phyloP scores from a whole-genome alignment of 2,329 filamentous ascomycete species.

The Aureobasidium sp. region DNA sequence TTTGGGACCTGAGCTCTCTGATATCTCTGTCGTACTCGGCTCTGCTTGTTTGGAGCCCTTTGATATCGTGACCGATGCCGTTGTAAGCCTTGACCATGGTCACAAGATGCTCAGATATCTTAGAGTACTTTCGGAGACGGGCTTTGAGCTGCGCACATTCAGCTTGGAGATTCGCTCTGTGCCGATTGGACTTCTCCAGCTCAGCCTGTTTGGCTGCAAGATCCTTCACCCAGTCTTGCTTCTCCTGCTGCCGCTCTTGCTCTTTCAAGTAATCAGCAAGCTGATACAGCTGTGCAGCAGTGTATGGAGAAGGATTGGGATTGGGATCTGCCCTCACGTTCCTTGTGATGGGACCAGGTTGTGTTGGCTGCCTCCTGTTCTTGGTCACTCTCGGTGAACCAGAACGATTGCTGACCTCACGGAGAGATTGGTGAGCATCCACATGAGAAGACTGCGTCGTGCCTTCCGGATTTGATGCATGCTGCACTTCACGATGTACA shows the following conservation, averaged over 20 bases:
- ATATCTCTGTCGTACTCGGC: not conserved
- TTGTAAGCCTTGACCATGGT: not conserved
- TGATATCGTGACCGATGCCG: not conserved
- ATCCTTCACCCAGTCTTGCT: not conserved
- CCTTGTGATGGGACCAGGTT: not conserved
- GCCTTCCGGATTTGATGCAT: not conserved
- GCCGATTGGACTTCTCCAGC: not conserved
- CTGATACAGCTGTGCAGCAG: not conserved
- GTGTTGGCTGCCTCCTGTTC: conserved; percentile 3
- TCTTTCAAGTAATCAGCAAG: conserved; percentile 1
- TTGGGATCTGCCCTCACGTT: not conserved
- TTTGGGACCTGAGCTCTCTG: not conserved
- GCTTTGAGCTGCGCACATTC: not conserved
- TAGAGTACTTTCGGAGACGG: not conserved
- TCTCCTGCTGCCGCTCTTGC: not conserved
- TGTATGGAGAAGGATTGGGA: not conserved
- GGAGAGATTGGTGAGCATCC: not conserved
- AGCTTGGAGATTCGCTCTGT: not conserved
- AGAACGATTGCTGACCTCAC: not conserved
- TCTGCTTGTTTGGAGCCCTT: not conserved
- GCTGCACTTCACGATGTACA: not conserved
- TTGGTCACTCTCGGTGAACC: not conserved
- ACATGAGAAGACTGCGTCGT: not conserved
- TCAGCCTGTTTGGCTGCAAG: conserved; percentile 5
- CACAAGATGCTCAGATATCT: not conserved